Evolutionary conservation across 306 rosid genomes (phyloP).

Genomic region (Parietaria judaica): DNA sequence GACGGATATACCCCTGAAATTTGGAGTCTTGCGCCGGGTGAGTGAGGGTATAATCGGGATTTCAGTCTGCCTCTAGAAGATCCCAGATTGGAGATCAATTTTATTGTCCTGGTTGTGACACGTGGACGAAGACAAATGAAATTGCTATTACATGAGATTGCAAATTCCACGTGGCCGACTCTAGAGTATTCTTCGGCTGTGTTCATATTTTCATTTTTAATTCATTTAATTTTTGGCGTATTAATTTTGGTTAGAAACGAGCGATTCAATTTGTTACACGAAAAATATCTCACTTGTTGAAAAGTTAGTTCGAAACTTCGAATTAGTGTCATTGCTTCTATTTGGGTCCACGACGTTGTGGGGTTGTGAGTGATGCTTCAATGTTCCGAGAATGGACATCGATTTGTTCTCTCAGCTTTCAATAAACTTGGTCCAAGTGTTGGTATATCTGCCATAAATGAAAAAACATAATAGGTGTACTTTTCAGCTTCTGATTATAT

Average conservation of each 20-base stretch:
- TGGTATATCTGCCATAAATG: too few relatives aligned
- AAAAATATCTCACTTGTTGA: not conserved
- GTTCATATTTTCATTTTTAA: not conserved
- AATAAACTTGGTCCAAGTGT: too few relatives aligned
- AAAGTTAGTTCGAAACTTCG: not conserved
- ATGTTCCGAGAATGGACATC: too few relatives aligned
- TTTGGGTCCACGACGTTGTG: too few relatives aligned
- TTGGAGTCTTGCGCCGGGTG: not conserved
- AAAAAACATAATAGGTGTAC: too few relatives aligned
- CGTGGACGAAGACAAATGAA: not conserved
- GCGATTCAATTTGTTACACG: not conserved
- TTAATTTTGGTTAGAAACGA: not conserved
- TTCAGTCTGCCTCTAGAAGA: not conserved
- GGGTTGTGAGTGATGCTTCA: too few relatives aligned
- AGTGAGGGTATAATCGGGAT: not conserved
- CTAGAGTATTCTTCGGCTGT: constrained; percentile 3
- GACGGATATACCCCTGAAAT: not conserved
- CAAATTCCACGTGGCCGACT: not conserved
- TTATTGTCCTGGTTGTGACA: constrained; percentile 4
- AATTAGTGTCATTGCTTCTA: too few relatives aligned
- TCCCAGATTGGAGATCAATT: not conserved
- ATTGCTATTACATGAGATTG: too few relatives aligned
- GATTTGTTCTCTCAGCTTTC: too few relatives aligned
- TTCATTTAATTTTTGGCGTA: not conserved
- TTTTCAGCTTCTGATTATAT: too few relatives aligned